Evolutionary conservation across 306 rosid genomes (phyloP).

Genomic region (Luffa aegyptiaca): DNA sequence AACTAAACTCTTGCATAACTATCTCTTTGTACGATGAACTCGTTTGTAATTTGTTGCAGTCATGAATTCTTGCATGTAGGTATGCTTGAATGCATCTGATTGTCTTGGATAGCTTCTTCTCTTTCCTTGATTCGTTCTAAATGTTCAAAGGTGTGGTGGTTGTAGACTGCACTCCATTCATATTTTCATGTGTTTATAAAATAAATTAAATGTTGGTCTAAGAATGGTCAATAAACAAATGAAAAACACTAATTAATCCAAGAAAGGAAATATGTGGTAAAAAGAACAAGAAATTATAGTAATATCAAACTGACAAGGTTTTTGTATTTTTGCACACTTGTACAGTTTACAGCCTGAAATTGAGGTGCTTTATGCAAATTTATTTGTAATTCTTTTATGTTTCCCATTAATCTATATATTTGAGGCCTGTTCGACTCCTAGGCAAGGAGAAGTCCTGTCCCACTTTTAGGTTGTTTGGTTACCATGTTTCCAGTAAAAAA

Average conservation of each 20-base stretch:
- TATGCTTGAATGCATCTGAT: not conserved
- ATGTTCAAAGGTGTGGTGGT: not conserved
- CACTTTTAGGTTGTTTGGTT: not conserved
- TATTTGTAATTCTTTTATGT: not conserved
- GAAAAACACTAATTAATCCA: not conserved
- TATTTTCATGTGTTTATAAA: not conserved
- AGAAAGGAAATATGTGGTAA: not conserved
- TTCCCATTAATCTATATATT: not conserved
- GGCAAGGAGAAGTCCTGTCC: not conserved
- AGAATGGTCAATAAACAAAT: not conserved
- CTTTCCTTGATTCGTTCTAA: not conserved
- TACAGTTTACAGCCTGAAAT: not conserved
- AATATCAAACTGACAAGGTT: not conserved
- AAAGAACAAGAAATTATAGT: not conserved
- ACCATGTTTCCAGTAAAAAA: not conserved
- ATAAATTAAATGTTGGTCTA: not conserved
- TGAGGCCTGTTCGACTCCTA: not conserved
- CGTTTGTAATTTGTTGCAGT: not conserved
- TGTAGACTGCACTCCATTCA: not conserved
- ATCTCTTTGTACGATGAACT: not conserved
- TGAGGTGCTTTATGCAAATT: not conserved
- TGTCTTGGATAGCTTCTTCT: not conserved
- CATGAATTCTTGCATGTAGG: not conserved
- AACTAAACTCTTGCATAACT: not conserved
- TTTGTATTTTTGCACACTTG: not conserved